phyloP scores from a whole-genome alignment of 441 rosid genomes.

The Omphalea diandra region DNA sequence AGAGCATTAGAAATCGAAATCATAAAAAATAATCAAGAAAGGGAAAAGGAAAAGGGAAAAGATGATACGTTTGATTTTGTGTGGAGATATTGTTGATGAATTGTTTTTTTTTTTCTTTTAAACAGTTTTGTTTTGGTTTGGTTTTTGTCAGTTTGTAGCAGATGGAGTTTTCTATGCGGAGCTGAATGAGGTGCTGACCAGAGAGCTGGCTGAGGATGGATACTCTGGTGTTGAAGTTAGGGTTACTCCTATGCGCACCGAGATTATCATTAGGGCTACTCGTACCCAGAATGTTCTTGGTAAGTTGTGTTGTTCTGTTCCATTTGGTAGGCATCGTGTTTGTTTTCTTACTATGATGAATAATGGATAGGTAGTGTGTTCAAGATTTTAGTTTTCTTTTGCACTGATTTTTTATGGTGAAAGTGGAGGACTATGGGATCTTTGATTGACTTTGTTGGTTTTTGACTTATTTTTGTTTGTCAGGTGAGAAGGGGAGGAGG shows the following conservation, averaged over 20 bases:
- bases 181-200: constrained; percentile 61
- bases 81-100: too few relatives aligned
- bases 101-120: background rate
- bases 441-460: background rate
- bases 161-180: constrained; percentile 75
- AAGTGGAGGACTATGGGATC: background rate
- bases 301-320: background rate
- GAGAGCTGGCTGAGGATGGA: constrained; percentile 83
- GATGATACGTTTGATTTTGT: too few relatives aligned
- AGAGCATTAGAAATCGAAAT: too few relatives aligned
- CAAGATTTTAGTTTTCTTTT: too few relatives aligned
- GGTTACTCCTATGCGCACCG: constrained; percentile 75
- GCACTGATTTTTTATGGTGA: background rate
- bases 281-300: constrained; percentile 76
- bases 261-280: constrained; percentile 76
- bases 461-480: background rate
- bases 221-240: constrained; percentile 82
- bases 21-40: too few relatives aligned
- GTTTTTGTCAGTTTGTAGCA: constrained; percentile 52
- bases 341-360: too few relatives aligned
- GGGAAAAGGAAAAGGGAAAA: too few relatives aligned
- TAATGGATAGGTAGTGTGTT: too few relatives aligned
- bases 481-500: constrained; percentile 83
- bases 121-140: too few relatives aligned
- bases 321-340: too few relatives aligned